These are phyloP conservation scores for Fusarium brevicatenulatum DNA, from an alignment of 2,329 filamentous ascomycete genomes.

Conservation along the genomic window DNA sequence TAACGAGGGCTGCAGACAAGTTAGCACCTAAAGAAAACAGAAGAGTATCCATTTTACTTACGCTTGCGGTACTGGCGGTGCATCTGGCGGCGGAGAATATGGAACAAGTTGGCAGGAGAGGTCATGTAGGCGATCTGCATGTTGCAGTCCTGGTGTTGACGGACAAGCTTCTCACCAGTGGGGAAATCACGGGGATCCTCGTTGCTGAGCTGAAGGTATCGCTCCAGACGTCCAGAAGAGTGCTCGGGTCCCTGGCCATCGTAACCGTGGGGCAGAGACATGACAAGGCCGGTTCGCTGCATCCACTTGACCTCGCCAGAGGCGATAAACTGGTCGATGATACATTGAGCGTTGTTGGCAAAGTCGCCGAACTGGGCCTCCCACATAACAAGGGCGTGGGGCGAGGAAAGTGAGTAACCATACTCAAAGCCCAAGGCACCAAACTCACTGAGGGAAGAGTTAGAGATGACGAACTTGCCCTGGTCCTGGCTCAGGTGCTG, in stretches of 20 bases:
- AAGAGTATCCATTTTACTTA: conserved; percentile 61
- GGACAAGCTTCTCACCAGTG: conserved; percentile 84
- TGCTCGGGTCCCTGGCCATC: conserved; percentile 98
- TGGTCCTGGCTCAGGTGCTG: conserved; percentile 91
- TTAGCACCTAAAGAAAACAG: conserved; percentile 26
- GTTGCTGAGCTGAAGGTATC: conserved; percentile 96
- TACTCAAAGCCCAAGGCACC: conserved; percentile 95
- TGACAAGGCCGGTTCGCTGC: conserved; percentile 94
- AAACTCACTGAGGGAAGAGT: conserved; percentile 83
- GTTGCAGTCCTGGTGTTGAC: conserved; percentile 99
- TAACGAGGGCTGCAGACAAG: conserved; percentile 72
- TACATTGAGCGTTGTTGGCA: conserved; percentile 98
- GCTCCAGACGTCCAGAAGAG: conserved; percentile 96
- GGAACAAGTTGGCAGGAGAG: conserved; percentile 95
- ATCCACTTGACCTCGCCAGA: conserved; percentile 99
- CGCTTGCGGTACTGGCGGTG: conserved; percentile 99
- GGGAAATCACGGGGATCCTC: conserved; percentile 97
- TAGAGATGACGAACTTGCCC: conserved; percentile 94
- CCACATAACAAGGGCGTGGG: conserved; percentile 98
- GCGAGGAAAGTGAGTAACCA: conserved; percentile 95
- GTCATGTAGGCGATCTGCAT: conserved; percentile 99
- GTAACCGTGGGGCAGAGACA: conserved; percentile 97
- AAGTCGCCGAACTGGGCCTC: conserved; percentile 99
- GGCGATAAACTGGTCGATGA: conserved; percentile 98
- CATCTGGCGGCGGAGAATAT: conserved; percentile 95